Base-by-base conservation (phyloP, 2,329 filamentous ascomycete genomes). In the Diaporthe destruens region DNA sequence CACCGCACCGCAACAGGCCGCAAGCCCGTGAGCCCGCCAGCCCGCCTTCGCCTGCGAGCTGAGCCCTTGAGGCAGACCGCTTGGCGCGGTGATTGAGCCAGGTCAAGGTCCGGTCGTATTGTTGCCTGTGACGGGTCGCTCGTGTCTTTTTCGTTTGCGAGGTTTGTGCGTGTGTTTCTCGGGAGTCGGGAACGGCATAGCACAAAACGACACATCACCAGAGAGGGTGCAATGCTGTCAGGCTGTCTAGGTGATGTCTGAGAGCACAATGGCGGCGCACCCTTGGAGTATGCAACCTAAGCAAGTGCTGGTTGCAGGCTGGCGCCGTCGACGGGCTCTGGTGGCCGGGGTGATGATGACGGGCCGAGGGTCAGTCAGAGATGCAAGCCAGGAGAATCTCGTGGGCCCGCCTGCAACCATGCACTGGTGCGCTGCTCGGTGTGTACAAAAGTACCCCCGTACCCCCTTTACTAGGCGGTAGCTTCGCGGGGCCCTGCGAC, bases 1-100 rank as follows among this genome's bases (percentile, higher is more conserved):
- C 39, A 42, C 16, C 29, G 29, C 29, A 29, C 57, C 71, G 32
- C 66, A 57, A 57, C 36, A 53, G 42, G 57, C 69, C 69, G 42
- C 42, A 14, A 34, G 47, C 18, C 56, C 51, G 69, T 25, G 49
- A 59, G 36, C 69, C 66, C 56, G 59, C 53, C 61, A 59, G 36
- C 69, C 66, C 56, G 59, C 61, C 70, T 72, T n/a, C 54, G 51
- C 23, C 36, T 39, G 61, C 32, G 54, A 68, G 72, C 72, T 73
- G 69, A 63, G 67, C 47, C 29, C 68, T 23, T 59, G 61, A 54
- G 57, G 51, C 61, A 61, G 49, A 20, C 20, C 61, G 20, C 61
- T 23, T 61, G 56, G 56, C 61, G 61, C 44, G 29, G 44, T 36
- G 32, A 51, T 16, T 18, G 44, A 51, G 44, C 44, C 44, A 65